A percentile compares a stretch with the other conserved stretches of the same genome.
Evolutionary conservation across 768 basidiomycete species (phyloP).

Genomic region (Postia placenta): DNA sequence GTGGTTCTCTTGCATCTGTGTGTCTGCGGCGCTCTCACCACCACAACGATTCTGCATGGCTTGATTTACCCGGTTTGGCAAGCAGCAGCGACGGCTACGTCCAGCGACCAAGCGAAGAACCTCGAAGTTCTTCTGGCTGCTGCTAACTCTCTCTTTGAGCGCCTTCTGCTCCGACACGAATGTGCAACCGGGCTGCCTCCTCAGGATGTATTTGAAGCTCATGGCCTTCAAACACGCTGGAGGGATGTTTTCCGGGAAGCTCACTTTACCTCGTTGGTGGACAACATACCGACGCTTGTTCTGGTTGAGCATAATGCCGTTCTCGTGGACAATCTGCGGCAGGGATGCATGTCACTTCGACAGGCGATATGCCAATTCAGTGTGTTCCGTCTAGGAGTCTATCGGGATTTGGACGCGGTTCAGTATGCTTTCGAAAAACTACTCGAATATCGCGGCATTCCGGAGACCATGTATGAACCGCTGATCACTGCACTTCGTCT

Average conservation of each 20-base stretch:
- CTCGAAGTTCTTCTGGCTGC: conserved; percentile 50
- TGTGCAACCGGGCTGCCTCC: conserved; percentile 33
- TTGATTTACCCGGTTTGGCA: conserved; percentile 79
- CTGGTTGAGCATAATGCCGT: conserved; percentile 58
- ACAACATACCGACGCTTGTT: conserved; percentile 63
- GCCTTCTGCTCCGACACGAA: conserved; percentile 51
- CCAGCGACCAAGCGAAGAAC: conserved; percentile 32
- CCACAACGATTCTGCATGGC: conserved; percentile 67
- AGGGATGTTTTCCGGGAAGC: conserved; percentile 61
- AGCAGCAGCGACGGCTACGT: conserved; percentile 37
- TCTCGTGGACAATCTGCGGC: conserved; percentile 45
- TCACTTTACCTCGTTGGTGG: conserved; percentile 58
- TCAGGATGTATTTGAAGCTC: conserved; percentile 54
- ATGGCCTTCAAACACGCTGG: conserved; percentile 63
- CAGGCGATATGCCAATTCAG: conserved; percentile 51
- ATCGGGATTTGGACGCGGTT: conserved; percentile 67
- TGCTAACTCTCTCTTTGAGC: conserved; percentile 57
- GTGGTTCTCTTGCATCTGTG: conserved; percentile 59
- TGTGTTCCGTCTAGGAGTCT: conserved; percentile 72
- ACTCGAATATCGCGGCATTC: conserved; percentile 31
- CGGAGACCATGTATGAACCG: conserved; percentile 42
- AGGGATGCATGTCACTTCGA: conserved; percentile 46
- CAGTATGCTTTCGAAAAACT: conserved; percentile 61
- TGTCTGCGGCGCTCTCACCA: conserved; percentile 60
- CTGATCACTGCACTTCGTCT: conserved; percentile 61